phyloP scores from a whole-genome alignment of 305 asterid species.

The Striga hermonthica region DNA sequence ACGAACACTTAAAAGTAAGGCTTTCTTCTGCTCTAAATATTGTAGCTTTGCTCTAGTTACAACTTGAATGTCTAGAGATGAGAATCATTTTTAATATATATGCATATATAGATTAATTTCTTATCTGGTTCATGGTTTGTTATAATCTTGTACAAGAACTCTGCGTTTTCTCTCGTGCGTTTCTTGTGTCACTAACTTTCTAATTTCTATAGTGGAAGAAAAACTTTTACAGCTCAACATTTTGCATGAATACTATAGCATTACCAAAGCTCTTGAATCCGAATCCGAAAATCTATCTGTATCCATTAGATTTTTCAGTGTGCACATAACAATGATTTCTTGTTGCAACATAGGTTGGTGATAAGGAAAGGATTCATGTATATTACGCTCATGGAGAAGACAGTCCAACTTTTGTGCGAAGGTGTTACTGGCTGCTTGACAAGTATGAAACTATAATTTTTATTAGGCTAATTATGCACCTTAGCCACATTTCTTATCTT shows the following conservation, averaged over 20 bases:
- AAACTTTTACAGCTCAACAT: not conserved
- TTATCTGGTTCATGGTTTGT: not conserved
- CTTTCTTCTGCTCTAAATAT: constrained; percentile 15
- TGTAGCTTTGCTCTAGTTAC: not conserved
- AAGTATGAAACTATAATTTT: constrained; percentile 47
- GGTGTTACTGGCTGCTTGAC: constrained; percentile 91
- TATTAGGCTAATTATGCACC: constrained; percentile 16
- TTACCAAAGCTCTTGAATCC: not conserved
- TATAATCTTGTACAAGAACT: not conserved
- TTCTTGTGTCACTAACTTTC: not conserved
- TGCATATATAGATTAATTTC: not conserved
- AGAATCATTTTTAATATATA: not conserved
- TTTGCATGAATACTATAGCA: constrained; percentile 1
- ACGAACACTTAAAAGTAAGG: constrained; percentile 74
- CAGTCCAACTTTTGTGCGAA: constrained; percentile 70
- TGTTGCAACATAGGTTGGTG: constrained; percentile 55
- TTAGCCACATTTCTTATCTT: constrained; percentile 13
- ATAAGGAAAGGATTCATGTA: constrained; percentile 82
- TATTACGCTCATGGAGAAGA: constrained; percentile 89
- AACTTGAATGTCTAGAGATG: not conserved
- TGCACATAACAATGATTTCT: constrained; percentile 8
- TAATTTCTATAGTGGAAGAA: not conserved
- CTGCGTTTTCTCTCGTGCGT: constrained; percentile 1
- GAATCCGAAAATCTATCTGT: constrained; percentile 4
- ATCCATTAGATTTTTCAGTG: constrained; percentile 18